A percentile compares a stretch with the other conserved stretches of the same genome.
These are phyloP conservation scores for Trichoderma parareesei DNA, from an alignment of 495 filamentous ascomycete species.

Conservation along the genomic window DNA sequence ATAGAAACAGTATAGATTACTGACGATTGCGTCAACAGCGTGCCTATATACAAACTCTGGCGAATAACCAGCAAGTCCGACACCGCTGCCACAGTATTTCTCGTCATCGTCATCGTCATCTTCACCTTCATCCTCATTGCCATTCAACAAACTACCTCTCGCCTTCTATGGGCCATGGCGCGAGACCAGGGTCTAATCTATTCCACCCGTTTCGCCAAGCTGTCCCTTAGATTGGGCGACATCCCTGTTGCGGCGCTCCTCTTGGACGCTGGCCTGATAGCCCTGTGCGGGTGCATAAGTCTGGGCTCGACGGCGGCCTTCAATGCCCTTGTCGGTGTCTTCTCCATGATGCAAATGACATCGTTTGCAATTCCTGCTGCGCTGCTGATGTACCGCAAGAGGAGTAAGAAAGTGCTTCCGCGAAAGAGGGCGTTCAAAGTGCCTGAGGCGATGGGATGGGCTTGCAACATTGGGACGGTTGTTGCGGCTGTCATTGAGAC, in stretches of 20 bases:
- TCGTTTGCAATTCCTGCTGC: neutral
- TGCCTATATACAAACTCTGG: neutral
- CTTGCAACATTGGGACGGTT: slow-evolving; percentile 1
- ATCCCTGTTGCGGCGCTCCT: neutral
- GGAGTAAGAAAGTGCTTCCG: neutral
- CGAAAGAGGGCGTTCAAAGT: neutral
- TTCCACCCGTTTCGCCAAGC: neutral
- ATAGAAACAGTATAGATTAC: neutral
- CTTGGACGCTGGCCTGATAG: neutral
- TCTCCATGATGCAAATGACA: neutral
- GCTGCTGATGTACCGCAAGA: neutral
- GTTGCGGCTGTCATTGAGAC: neutral
- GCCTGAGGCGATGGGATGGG: neutral
- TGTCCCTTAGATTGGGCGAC: neutral
- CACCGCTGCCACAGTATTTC: neutral
- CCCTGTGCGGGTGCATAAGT: neutral
- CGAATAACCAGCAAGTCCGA: neutral
- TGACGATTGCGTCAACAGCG: neutral
- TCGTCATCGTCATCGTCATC: neutral
- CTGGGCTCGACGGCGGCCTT: neutral
- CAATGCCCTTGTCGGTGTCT: neutral
- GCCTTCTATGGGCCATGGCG: neutral
- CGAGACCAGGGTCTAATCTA: neutral
- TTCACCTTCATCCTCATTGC: neutral
- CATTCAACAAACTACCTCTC: neutral